Conservation (phyloP, 441 rosid genomes). For the Populus hybrid region DNA sequence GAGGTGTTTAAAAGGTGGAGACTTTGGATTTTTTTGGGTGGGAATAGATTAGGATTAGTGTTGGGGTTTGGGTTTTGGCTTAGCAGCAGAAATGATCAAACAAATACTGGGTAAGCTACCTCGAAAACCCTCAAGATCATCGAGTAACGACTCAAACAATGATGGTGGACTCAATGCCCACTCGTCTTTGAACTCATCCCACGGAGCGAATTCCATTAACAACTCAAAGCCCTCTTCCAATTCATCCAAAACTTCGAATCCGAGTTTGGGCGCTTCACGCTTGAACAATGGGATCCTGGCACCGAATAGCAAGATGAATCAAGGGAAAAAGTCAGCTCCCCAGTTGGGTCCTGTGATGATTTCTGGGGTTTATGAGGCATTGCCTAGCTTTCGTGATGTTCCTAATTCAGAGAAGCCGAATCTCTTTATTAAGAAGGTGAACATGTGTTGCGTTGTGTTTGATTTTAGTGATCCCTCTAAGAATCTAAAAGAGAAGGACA, state of each 20-base stretch:
- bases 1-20: conserved; percentile 26
- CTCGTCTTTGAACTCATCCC: conserved; percentile 40
- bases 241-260: conserved; percentile 39
- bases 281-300: conserved; percentile 43
- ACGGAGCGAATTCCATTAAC: conserved; percentile 40
- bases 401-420: conserved; percentile 66
- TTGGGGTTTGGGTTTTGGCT: conserved; percentile 25
- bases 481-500: conserved; percentile 78
- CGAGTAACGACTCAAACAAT: conserved; percentile 44
- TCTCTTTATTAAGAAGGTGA: conserved; percentile 69
- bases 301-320: conserved; percentile 40
- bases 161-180: conserved; percentile 42
- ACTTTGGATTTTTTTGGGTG: conserved; percentile 19
- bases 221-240: conserved; percentile 37
- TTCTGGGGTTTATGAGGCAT: conserved; percentile 53
- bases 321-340: conserved; percentile 41
- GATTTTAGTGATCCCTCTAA: conserved; percentile 68
- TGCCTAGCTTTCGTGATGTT: conserved; percentile 74
- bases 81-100: conserved; percentile 74
- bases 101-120: conserved; percentile 83
- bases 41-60: conserved; percentile 18
- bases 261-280: conserved; percentile 34
- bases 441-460: conserved; percentile 65
- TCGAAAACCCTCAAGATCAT: conserved; percentile 75
- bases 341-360: conserved; percentile 34